phyloP scores from a whole-genome alignment of 2,329 filamentous ascomycete genomes.

The Microcera coccophila region DNA sequence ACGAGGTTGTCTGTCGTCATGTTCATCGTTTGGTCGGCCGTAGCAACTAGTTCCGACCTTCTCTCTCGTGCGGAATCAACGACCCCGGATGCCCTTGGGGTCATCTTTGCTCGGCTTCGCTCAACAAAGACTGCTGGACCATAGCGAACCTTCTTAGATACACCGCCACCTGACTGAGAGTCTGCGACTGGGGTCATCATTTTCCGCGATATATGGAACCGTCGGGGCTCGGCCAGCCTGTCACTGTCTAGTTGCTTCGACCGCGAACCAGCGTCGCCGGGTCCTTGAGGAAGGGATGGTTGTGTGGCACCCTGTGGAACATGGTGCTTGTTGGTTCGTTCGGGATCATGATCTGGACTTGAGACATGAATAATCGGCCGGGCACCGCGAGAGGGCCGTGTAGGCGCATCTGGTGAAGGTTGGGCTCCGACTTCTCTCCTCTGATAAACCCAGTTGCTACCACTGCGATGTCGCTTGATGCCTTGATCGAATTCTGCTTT shows the following conservation, averaged over 20 bases:
- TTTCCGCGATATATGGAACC: constrained; percentile 54
- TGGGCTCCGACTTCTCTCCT: constrained; percentile 39
- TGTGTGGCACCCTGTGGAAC: constrained; percentile 1
- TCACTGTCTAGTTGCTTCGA: constrained; percentile 7
- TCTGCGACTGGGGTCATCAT: constrained; percentile 34
- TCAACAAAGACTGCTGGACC: constrained; percentile 55
- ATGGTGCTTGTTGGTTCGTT: constrained; percentile 11
- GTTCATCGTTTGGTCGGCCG: background rate
- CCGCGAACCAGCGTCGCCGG: constrained; percentile 8
- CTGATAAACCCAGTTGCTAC: constrained; percentile 53
- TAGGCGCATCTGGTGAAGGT: constrained; percentile 22
- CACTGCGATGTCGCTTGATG: constrained; percentile 51
- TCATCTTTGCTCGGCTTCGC: constrained; percentile 41
- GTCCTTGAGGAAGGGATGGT: background rate
- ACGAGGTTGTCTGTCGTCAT: constrained; percentile 9
- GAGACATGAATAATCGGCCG: constrained; percentile 50
- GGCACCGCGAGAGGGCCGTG: constrained; percentile 15
- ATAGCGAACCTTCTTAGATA: constrained; percentile 41
- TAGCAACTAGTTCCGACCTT: background rate
- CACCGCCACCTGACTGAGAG: constrained; percentile 24
- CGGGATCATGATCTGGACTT: constrained; percentile 32
- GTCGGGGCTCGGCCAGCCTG: constrained; percentile 39
- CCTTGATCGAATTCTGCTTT: constrained; percentile 48
- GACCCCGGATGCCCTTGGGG: constrained; percentile 19
- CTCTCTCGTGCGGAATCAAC: constrained; percentile 3